These are phyloP conservation scores for Trametes versicolor DNA, from an alignment of 1,284 basidiomycete species.

Conservation along the genomic window DNA sequence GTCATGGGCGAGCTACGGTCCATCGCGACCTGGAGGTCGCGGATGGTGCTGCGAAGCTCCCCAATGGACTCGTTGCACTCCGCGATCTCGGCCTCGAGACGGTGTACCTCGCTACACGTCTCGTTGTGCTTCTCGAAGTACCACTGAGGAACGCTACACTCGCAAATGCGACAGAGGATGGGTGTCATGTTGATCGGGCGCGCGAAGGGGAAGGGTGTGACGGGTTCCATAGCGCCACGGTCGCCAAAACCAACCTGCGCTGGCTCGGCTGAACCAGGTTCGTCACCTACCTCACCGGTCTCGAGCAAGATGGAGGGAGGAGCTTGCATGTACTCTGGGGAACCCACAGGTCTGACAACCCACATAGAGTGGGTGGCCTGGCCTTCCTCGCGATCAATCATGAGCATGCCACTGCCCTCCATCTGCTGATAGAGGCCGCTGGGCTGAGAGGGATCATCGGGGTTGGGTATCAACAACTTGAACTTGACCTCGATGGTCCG, in stretches of 20 bases:
- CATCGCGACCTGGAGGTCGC: slow-evolving; percentile 74
- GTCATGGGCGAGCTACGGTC: slow-evolving; percentile 68
- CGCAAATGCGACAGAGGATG: slow-evolving; percentile 98
- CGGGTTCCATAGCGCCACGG: slow-evolving; percentile 53
- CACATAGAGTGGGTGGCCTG: slow-evolving; percentile 98
- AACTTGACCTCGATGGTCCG: slow-evolving; percentile 96
- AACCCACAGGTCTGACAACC: slow-evolving; percentile 91
- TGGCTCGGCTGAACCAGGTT: slow-evolving; percentile 48
- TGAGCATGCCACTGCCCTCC: slow-evolving; percentile 99
- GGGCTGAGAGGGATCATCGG: slow-evolving; percentile 61
- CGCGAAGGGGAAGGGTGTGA: slow-evolving; percentile 76
- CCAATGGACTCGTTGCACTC: slow-evolving; percentile 94
- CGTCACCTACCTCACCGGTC: slow-evolving; percentile 61
- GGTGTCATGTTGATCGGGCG: slow-evolving; percentile 84
- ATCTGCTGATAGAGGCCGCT: slow-evolving; percentile 82
- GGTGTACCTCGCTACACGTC: slow-evolving; percentile 97
- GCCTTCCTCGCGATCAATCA: slow-evolving; percentile 90
- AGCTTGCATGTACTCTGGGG: slow-evolving; percentile 71
- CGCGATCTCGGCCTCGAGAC: slow-evolving; percentile 93
- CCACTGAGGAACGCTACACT: slow-evolving; percentile 97
- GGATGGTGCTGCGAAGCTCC: slow-evolving; percentile 87
- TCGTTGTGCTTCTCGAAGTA: slow-evolving; percentile 99
- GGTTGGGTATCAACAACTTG: slow-evolving; percentile 74
- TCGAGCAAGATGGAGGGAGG: slow-evolving; percentile 66
- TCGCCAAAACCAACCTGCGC: slow-evolving; percentile 46